Conservation (phyloP, 2,329 filamentous ascomycete genomes). For the Phialophora tarda region DNA sequence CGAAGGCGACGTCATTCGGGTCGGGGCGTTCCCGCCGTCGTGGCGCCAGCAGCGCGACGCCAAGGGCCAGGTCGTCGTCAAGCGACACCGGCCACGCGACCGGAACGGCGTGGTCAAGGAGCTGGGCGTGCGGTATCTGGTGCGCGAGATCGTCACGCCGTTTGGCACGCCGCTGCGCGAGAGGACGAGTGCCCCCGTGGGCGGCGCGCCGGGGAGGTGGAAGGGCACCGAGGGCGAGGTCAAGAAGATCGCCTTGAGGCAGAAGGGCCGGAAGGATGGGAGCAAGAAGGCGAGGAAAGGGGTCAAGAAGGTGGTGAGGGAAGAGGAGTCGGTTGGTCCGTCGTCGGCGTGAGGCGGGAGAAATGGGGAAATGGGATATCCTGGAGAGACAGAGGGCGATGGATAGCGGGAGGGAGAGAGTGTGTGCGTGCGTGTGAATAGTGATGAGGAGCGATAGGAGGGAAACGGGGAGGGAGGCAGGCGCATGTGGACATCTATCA, state of each 20-base stretch:
- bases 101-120: slow-evolving; percentile 14
- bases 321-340: no score
- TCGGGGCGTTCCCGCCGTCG: slow-evolving; percentile 29
- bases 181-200: slow-evolving; percentile 18
- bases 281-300: slow-evolving; percentile 12
- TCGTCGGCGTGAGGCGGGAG: no score
- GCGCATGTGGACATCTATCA: not conserved
- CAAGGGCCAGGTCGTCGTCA: slow-evolving; percentile 18
- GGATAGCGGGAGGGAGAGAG: no score
- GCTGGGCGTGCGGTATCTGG: slow-evolving; percentile 27
- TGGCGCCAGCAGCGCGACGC: slow-evolving; percentile 22
- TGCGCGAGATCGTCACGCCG: slow-evolving; percentile 36
- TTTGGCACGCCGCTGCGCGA: slow-evolving; percentile 34
- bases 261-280: slow-evolving; percentile 16
- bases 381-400: no score
- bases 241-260: slow-evolving; percentile 19
- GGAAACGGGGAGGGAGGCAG: not conserved
- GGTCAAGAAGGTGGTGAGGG: not conserved
- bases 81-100: slow-evolving; percentile 18
- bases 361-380: no score
- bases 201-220: slow-evolving; percentile 25
- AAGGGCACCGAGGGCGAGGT: slow-evolving; percentile 27
- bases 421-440: no score
- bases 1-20: slow-evolving; percentile 38
- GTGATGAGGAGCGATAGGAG: not conserved